These are phyloP conservation scores for Xylariaceae sp. DNA, from an alignment of 2,329 filamentous ascomycete species.

Conservation along the genomic window DNA sequence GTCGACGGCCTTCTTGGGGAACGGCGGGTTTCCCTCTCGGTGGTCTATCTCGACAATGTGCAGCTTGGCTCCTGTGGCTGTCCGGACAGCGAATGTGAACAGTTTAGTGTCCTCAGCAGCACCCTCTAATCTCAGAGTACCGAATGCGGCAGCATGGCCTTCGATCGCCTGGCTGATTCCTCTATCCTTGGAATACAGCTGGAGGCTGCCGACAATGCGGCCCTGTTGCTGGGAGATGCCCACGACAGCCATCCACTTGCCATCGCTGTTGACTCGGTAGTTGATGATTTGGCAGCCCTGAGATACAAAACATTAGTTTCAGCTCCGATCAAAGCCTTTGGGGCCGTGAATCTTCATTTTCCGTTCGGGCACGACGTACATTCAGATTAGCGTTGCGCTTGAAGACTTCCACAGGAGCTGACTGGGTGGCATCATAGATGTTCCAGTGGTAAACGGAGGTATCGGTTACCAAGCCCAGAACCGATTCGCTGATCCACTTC, in stretches of 20 bases:
- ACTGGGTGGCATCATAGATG: slow-evolving; percentile 77
- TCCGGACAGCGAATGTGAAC: slow-evolving; percentile 93
- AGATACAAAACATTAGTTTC: too few relatives aligned
- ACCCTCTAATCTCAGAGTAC: slow-evolving; percentile 79
- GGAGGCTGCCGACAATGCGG: slow-evolving; percentile 91
- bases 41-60: slow-evolving; percentile 98
- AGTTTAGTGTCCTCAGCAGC: slow-evolving; percentile 87
- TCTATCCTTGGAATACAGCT: slow-evolving; percentile 91
- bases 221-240: slow-evolving; percentile 92
- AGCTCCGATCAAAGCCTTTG: too few relatives aligned
- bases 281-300: slow-evolving; percentile 99
- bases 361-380: too few relatives aligned
- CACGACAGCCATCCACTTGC: slow-evolving; percentile 97
- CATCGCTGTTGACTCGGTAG: slow-evolving; percentile 90
- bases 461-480: slow-evolving; percentile 84
- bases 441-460: slow-evolving; percentile 96
- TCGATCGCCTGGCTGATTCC: slow-evolving; percentile 98
- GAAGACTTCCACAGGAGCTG: slow-evolving; percentile 81
- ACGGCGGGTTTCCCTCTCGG: slow-evolving; percentile 77
- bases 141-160: slow-evolving; percentile 92
- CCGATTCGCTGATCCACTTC: slow-evolving; percentile 95
- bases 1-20: slow-evolving; percentile 93
- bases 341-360: too few relatives aligned
- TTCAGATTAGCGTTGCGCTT: slow-evolving; percentile 86
- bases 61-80: slow-evolving; percentile 82